Percentiles rank a stretch among this genome's conserved stretches.
Conservation (phyloP, 2,329 filamentous ascomycete species). For the Microdochium nivale region DNA sequence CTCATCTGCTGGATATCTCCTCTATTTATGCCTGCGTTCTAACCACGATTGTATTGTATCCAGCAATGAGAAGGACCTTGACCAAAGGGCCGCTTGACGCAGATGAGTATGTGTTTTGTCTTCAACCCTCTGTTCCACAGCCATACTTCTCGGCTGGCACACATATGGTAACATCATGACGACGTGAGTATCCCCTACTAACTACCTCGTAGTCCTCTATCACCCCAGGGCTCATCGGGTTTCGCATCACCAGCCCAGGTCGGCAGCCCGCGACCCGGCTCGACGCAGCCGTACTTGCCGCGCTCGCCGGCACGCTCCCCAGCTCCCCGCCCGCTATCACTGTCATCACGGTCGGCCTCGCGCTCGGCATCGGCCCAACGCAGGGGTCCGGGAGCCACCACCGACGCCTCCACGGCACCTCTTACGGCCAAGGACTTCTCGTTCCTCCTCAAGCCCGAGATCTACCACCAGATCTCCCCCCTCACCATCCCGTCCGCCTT, state of each 20-base stretch:
- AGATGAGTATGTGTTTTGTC: slow-evolving; percentile 52
- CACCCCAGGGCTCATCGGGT: slow-evolving; percentile 15
- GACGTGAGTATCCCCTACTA: not conserved
- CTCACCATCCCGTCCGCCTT: slow-evolving; percentile 56
- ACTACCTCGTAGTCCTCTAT: slow-evolving; percentile 11
- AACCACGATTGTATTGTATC: not conserved
- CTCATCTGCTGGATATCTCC: too few species aligned
- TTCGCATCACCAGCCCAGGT: slow-evolving; percentile 12
- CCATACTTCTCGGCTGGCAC: slow-evolving; percentile 4
- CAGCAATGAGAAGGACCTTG: slow-evolving; percentile 38
- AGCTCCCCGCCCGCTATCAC: slow-evolving; percentile 3
- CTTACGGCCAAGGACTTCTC: slow-evolving; percentile 62
- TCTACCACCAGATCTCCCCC: slow-evolving; percentile 72
- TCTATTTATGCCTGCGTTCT: not conserved
- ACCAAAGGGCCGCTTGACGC: slow-evolving; percentile 73
- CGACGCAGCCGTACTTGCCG: slow-evolving; percentile 5
- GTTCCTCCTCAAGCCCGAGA: slow-evolving; percentile 69
- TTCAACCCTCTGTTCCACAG: not conserved
- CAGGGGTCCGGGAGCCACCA: too few species aligned
- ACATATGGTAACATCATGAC: too few species aligned
- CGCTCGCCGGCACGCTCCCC: slow-evolving; percentile 10
- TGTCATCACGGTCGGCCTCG: slow-evolving; percentile 6
- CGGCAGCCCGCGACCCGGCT: slow-evolving; percentile 14
- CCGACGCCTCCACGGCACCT: slow-evolving; percentile 15
- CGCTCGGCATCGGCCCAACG: slow-evolving; percentile 2